Percentiles rank a stretch among this genome's conserved stretches.
These are phyloP conservation scores for Collybia sordida DNA, from an alignment of 768 basidiomycete genomes.

Conservation along the genomic window DNA sequence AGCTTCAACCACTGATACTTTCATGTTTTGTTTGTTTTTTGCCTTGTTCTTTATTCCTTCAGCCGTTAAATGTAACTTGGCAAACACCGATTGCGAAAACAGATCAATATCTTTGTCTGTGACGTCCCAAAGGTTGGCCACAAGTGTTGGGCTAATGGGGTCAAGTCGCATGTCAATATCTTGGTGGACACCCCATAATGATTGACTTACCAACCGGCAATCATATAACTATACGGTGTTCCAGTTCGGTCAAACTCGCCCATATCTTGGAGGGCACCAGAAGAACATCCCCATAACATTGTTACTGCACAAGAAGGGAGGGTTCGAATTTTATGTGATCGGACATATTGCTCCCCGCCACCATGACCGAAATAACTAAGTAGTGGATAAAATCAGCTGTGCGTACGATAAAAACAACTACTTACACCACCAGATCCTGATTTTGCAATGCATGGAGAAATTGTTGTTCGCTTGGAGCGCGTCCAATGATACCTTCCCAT, in stretches of 20 bases:
- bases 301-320: constrained; percentile 86
- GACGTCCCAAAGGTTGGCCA: constrained; percentile 98
- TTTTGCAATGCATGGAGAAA: constrained; percentile 67
- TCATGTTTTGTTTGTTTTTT: constrained; percentile 11
- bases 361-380: constrained; percentile 95
- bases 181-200: not conserved
- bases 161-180: not conserved
- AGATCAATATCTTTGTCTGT: constrained; percentile 98
- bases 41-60: constrained; percentile 24
- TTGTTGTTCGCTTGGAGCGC: constrained; percentile 81
- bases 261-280: constrained; percentile 83
- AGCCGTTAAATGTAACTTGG: constrained; percentile 55
- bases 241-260: constrained; percentile 93
- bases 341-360: constrained; percentile 91
- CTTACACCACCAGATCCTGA: constrained; percentile 90
- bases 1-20: constrained; percentile 64
- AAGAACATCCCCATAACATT: constrained; percentile 99
- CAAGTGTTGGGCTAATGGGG: constrained; percentile 72
- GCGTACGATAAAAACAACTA: constrained; percentile 15
- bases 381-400: constrained; percentile 1
- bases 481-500: constrained; percentile 83
- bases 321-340: constrained; percentile 81
- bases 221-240: constrained; percentile 92
- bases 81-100: constrained; percentile 82
- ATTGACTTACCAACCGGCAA: constrained; percentile 89